Evolutionary conservation across 345 rosid species (phyloP), one percentile per base, ranked within the genome.

Genomic region (Adansonia digitata): DNA sequence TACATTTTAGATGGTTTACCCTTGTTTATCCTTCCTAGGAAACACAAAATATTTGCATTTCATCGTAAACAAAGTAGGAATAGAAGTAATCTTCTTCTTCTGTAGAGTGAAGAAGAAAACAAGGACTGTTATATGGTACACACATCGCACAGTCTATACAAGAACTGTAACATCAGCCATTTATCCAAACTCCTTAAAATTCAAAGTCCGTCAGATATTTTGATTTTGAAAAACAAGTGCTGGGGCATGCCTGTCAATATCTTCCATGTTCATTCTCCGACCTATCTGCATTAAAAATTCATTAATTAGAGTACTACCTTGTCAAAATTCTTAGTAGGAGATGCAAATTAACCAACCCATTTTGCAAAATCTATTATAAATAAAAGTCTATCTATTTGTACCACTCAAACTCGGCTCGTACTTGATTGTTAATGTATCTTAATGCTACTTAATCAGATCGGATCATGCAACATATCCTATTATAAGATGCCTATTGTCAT

Each of bases 311-410:
- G 22, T 24, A 37, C 18, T 6, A 56, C 35, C 37, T 39, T 15
- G 18, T 39, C 14, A 39, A 72, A 57, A 35, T 39, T 40, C 75
- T 26, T 43, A 15, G 27, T 7, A 55, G 34, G 51, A 39, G 34
- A 39, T 51, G 74, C 43, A 29, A 31, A 29, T 37, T n/a, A 64
- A 64, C 69, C 69, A 64, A n/a, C 60, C 69, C 69, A 3, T 9
- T 39, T 64, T 39, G 27, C 0, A 22, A 4, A 64, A 9, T 65
- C 26, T 13, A 65, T 39, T 27, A 27, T 20, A 20, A 39, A 22
- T 64, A 24, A 39, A 13, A 39, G 18, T n/a, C 26, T n/a, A 48
- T 52, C 57, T 20, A 20, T 52, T 52, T 52, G n/a, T 52, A n/a
- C 57, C 6, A 52, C 7, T 20, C 57, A 52, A 52, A 52, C 26